These are phyloP conservation scores for Pulveroboletus sp. DNA, from an alignment of 768 basidiomycete species.

Conservation along the genomic window DNA sequence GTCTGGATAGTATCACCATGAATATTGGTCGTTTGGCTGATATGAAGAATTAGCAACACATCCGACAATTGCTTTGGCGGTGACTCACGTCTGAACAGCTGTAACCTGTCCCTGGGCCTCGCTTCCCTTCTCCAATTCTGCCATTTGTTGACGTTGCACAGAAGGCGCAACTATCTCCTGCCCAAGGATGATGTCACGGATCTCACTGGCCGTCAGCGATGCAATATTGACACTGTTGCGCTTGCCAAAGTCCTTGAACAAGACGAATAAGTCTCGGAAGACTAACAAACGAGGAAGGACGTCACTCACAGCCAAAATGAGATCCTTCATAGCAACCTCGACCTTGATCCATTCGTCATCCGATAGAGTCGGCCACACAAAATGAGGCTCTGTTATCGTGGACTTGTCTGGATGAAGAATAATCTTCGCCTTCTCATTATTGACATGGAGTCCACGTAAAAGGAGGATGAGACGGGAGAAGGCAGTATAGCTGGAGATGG, in stretches of 20 bases:
- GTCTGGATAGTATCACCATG: constrained; percentile 96
- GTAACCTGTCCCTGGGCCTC: constrained; percentile 96
- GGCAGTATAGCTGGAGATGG: constrained; percentile 97
- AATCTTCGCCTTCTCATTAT: constrained; percentile 99
- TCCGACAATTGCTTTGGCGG: background rate
- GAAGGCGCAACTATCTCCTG: constrained; percentile 98
- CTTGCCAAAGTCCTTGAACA: constrained; percentile 87
- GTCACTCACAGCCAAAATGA: constrained; percentile 75
- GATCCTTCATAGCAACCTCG: constrained; percentile 97
- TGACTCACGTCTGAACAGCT: constrained; percentile 79
- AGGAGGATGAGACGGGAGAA: constrained; percentile 98
- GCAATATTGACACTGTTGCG: constrained; percentile 99
- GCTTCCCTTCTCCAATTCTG: constrained; percentile 93
- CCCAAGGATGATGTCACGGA: constrained; percentile 96
- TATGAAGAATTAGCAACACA: constrained; percentile 4
- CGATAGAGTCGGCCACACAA: constrained; percentile 90
- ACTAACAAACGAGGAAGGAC: background rate
- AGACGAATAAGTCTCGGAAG: constrained; percentile 13
- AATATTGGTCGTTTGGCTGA: constrained; percentile 91
- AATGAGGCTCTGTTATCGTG: constrained; percentile 96
- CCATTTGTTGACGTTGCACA: constrained; percentile 98
- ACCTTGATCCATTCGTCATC: constrained; percentile 99
- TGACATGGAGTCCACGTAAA: constrained; percentile 95
- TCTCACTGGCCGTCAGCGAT: constrained; percentile 93
- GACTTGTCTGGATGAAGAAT: constrained; percentile 96